Percentiles rank a stretch among this genome's conserved stretches.
Evolutionary conservation across 192 early-diverging fungal species (phyloP).

Genomic region (Allomyces arbusculus): DNA sequence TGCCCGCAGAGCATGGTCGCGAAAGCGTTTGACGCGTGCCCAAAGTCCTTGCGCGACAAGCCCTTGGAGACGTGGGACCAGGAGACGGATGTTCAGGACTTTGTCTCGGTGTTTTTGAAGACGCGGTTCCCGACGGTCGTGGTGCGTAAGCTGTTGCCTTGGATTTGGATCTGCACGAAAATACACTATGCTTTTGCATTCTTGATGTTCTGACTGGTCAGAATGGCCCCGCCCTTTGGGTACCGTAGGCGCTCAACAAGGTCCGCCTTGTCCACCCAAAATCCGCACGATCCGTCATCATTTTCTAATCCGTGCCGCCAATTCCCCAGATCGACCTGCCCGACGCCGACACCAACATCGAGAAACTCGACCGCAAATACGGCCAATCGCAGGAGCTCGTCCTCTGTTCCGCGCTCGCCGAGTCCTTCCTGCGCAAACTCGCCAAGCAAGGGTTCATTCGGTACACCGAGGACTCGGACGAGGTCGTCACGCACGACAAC

Average conservation of each 20-base stretch:
- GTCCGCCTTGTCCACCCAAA: too few relatives aligned
- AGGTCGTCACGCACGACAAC: conserved; percentile 23
- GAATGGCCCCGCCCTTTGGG: too few relatives aligned
- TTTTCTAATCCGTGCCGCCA: too few relatives aligned
- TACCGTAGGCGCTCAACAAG: conserved; percentile 47
- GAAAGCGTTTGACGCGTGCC: conserved; percentile 17
- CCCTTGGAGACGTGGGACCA: conserved; percentile 45
- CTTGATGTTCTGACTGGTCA: too few relatives aligned
- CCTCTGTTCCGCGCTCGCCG: conserved; percentile 40
- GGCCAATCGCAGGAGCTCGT: conserved; percentile 21
- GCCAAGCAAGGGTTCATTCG: conserved; percentile 29
- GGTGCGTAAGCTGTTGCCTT: conserved; percentile 10
- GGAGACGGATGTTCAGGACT: conserved; percentile 19
- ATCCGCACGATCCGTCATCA: too few relatives aligned
- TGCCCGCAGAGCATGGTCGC: conserved; percentile 10
- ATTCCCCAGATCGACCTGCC: conserved; percentile 42
- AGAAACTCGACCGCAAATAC: conserved; percentile 52
- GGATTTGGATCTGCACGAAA: too few relatives aligned
- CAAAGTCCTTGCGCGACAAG: conserved; percentile 23
- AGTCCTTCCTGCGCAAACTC: conserved; percentile 41
- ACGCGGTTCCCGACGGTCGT: conserved; percentile 63
- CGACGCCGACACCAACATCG: conserved; percentile 63
- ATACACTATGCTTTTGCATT: too few relatives aligned
- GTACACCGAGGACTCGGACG: conserved; percentile 34
- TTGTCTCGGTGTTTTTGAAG: conserved; percentile 51